A percentile compares a stretch with the other conserved stretches of the same genome.
Conservation (phyloP, 345 rosid species). For the Syzygium oleosum region DNA sequence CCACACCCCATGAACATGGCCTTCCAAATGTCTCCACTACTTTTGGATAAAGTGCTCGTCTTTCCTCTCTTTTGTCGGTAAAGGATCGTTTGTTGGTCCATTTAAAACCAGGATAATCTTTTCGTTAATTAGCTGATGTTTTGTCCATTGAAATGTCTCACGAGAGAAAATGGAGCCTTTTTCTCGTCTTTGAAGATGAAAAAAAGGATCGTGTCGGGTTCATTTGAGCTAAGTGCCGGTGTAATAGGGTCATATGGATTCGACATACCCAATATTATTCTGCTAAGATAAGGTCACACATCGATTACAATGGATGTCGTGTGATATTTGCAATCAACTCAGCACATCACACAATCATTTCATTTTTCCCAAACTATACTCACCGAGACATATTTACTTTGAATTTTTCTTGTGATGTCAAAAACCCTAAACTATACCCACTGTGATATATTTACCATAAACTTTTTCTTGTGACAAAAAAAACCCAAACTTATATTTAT, state of each 20-base stretch:
- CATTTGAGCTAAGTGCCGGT: no score
- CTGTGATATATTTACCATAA: no score
- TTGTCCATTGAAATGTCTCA: neutral
- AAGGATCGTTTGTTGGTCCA: neutral
- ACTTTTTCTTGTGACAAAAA: no score
- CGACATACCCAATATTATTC: no score
- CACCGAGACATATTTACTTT: no score
- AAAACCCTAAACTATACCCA: no score
- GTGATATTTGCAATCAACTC: neutral
- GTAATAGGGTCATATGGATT: rapidly evolving
- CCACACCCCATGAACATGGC: neutral
- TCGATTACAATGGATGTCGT: neutral
- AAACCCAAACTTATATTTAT: no score
- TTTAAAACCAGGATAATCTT: neutral
- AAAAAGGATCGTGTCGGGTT: neutral
- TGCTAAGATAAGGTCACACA: neutral
- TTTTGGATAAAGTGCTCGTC: neutral
- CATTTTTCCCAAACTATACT: neutral
- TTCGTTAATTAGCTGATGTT: neutral
- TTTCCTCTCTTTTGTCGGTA: neutral
- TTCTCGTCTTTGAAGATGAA: neutral
- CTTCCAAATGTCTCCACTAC: neutral
- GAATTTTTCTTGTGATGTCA: no score
- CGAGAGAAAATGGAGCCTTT: neutral
- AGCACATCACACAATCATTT: rapidly evolving